Conservation (phyloP, 805 yeast genomes). For the Cephaloascus fragrans region DNA sequence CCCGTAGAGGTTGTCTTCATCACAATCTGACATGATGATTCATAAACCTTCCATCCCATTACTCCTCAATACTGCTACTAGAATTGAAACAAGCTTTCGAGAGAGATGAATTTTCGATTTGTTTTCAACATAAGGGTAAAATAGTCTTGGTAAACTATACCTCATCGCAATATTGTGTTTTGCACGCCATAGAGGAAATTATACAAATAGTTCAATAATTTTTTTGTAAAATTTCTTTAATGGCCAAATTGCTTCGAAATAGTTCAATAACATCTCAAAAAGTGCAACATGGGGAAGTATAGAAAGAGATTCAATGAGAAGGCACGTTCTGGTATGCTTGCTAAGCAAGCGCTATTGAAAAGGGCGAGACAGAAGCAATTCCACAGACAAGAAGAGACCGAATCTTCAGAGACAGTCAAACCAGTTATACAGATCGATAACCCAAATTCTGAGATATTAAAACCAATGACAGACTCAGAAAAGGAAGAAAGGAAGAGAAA, state of each 20-base stretch:
- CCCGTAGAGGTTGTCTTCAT: constrained; percentile 45
- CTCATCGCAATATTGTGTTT: too few relatives aligned
- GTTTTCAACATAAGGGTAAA: too few relatives aligned
- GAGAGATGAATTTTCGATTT: too few relatives aligned
- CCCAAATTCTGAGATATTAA: constrained; percentile 45
- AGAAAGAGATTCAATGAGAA: constrained; percentile 75
- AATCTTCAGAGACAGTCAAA: constrained; percentile 17
- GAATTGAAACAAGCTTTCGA: too few relatives aligned
- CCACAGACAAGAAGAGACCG: constrained; percentile 36
- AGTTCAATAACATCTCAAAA: too few relatives aligned
- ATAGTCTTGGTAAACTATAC: too few relatives aligned
- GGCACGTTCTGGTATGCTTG: constrained; percentile 77
- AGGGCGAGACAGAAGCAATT: constrained; percentile 64
- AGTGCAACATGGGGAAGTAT: constrained; percentile 72
- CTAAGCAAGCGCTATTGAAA: constrained; percentile 64
- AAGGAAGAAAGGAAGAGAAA: constrained; percentile 55
- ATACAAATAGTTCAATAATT: too few relatives aligned
- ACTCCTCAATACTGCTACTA: background rate
- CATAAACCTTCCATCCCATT: background rate
- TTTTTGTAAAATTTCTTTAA: too few relatives aligned
- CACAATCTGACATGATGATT: background rate
- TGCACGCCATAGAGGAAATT: too few relatives aligned
- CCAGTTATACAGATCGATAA: too few relatives aligned
- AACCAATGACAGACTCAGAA: constrained; percentile 59
- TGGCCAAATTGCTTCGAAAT: too few relatives aligned